These are phyloP conservation scores for Cladophialophora exuberans DNA, from an alignment of 2,329 filamentous ascomycete genomes.

Conservation along the genomic window DNA sequence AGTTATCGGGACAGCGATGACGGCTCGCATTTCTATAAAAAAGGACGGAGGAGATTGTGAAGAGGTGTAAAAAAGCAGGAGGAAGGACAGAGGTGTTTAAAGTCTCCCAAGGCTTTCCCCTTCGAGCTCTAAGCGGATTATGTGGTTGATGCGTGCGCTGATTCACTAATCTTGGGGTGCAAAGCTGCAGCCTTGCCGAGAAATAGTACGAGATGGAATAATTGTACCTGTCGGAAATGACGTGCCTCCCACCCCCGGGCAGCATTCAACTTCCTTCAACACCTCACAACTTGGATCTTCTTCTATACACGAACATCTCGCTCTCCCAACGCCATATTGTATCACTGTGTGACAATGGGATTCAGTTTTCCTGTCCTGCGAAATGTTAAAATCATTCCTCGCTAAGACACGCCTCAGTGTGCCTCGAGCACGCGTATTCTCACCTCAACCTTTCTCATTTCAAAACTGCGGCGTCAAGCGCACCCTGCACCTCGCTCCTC, in stretches of 20 bases:
- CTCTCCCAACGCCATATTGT: too few relatives aligned
- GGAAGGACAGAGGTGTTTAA: background rate
- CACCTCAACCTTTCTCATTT: too few relatives aligned
- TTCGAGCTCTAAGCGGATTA: constrained; percentile 14
- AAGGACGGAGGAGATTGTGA: background rate
- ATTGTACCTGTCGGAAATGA: background rate
- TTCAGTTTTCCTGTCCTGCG: background rate
- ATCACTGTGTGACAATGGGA: constrained; percentile 1
- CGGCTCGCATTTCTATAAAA: constrained; percentile 43
- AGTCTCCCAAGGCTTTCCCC: background rate
- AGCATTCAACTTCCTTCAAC: background rate
- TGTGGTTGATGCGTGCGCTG: constrained; percentile 5
- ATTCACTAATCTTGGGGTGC: constrained; percentile 1
- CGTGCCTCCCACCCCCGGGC: background rate
- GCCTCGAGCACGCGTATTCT: too few relatives aligned
- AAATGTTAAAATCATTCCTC: constrained; percentile 26
- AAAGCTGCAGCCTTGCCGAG: background rate
- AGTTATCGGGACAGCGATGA: constrained; percentile 52
- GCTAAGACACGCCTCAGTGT: constrained; percentile 11
- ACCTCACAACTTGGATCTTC: too few relatives aligned
- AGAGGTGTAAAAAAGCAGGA: background rate
- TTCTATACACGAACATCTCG: too few relatives aligned
- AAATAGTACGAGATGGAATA: constrained; percentile 2
- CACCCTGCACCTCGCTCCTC: constrained; percentile 57
- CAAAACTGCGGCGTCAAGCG: too few relatives aligned